phyloP scores from a whole-genome alignment of 805 yeast species.

The Peterozyma xylosa region DNA sequence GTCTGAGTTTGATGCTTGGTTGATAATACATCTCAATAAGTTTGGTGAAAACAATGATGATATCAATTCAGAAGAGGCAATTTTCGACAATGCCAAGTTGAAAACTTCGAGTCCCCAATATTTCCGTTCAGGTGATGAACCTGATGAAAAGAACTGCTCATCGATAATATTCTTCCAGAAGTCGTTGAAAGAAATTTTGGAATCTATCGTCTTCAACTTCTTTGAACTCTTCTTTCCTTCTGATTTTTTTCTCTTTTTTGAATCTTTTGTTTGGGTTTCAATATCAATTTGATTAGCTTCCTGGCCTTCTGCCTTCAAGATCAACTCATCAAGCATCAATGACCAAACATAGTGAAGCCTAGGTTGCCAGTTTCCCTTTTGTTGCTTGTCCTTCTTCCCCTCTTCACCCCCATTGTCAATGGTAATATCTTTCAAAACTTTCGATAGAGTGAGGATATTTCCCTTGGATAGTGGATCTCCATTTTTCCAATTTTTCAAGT shows the following conservation, averaged over 20 bases:
- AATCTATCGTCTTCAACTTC: constrained; percentile 10
- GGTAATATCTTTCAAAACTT: constrained; percentile 54
- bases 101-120: constrained; percentile 80
- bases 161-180: constrained; percentile 81
- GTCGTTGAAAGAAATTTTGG: constrained; percentile 37
- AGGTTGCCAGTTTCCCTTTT: constrained; percentile 68
- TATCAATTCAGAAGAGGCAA: constrained; percentile 12
- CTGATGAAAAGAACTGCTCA: constrained; percentile 67
- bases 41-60: constrained; percentile 46
- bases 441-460: constrained; percentile 53
- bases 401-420: constrained; percentile 29
- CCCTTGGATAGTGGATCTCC: constrained; percentile 70
- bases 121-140: constrained; percentile 80
- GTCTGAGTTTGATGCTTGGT: constrained; percentile 63
- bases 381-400: constrained; percentile 30
- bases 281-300: constrained; percentile 8
- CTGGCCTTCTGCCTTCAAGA: background rate
- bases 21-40: constrained; percentile 62
- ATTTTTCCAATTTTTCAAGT: constrained; percentile 48
- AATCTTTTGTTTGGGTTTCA: constrained; percentile 16
- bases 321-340: constrained; percentile 37
- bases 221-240: constrained; percentile 14
- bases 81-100: constrained; percentile 31
- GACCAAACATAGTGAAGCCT: constrained; percentile 74
- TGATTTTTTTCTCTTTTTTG: constrained; percentile 33